Percentiles rank a stretch among this genome's conserved stretches.
These are phyloP conservation scores for Agrocybe praecox DNA, from an alignment of 768 basidiomycete species.

Conservation along the genomic window DNA sequence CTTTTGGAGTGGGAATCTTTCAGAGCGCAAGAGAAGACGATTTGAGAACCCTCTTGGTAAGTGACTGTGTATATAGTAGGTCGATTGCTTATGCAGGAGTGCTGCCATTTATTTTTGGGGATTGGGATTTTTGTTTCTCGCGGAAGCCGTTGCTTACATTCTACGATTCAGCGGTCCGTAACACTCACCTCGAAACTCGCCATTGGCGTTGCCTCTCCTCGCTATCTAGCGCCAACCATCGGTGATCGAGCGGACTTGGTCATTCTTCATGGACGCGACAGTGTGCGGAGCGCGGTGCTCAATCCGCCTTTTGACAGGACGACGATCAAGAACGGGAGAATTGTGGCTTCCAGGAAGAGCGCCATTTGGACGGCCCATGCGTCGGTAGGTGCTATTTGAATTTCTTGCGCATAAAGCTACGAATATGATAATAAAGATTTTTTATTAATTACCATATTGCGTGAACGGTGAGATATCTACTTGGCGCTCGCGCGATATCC, in stretches of 20 bases:
- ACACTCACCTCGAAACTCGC: slow-evolving; percentile 54
- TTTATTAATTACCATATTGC: no score
- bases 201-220: slow-evolving; percentile 34
- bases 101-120: neutral
- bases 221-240: slow-evolving; percentile 35
- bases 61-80: slow-evolving; percentile 17
- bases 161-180: slow-evolving; percentile 41
- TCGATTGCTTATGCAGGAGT: neutral
- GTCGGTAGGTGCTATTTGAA: no score
- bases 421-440: no score
- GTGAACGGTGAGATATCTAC: no score
- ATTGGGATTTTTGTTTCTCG: neutral
- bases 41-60: slow-evolving; percentile 49
- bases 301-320: slow-evolving; percentile 52
- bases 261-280: slow-evolving; percentile 50
- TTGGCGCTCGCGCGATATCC: no score
- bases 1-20: slow-evolving; percentile 60
- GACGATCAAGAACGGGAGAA: slow-evolving; percentile 46
- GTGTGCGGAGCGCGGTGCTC: slow-evolving; percentile 49
- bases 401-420: no score
- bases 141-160: neutral
- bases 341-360: slow-evolving; percentile 42
- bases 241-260: slow-evolving; percentile 60
- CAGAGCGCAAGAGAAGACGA: slow-evolving; percentile 54
- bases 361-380: slow-evolving; percentile 31